Evolutionary conservation across 2,329 filamentous ascomycete genomes (phyloP), one percentile per base, ranked within the genome.

Genomic region (Ilyonectria mors-panacis): DNA sequence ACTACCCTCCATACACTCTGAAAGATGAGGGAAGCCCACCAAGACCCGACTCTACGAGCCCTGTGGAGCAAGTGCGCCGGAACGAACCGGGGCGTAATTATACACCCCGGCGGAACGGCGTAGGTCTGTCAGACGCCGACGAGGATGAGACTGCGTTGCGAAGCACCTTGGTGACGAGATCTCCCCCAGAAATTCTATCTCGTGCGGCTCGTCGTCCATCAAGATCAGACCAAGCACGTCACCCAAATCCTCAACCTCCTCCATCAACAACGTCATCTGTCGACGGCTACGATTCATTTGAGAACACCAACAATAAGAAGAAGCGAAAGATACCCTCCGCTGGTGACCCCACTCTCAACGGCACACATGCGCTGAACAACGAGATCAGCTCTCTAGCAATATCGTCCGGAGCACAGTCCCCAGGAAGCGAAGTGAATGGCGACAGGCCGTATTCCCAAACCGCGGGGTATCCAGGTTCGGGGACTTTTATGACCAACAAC

Each of bases 221-320:
- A 57, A 85, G 84, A 63, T 78, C 80, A 23, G 84, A 86, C n/a
- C 80, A 82, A 35, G 70, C 81, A 35, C 85, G 84, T 65, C 83
- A 85, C 56, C 66, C 79, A 2, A 85, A 85, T 63, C 81, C 84
- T 19, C 85, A 89, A 48, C 88, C 89, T 23, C 87, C 91, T 55
- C 87, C 87, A 48, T 94, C 93, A 13, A 90, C 91, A 26, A 87
- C 89, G 6, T 92, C 91, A 5, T 92, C 92, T 3, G 84, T 89
- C 12, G 95, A 98, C 79, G 94, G 95, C 15, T 98, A 98, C 79
- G 96, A 99, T 80, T 96, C 94, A 7, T 97, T 98, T 76, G 96
- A 99, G 81, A 98, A 98, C 76, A 97, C 94, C 39, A 98, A 97
- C 80, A 99, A 99, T 79, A 99, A 99, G 83, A 99, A 98, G 85